Base-by-base conservation (phyloP, 2,329 filamentous ascomycete species). In the Epicoccum nigrum region DNA sequence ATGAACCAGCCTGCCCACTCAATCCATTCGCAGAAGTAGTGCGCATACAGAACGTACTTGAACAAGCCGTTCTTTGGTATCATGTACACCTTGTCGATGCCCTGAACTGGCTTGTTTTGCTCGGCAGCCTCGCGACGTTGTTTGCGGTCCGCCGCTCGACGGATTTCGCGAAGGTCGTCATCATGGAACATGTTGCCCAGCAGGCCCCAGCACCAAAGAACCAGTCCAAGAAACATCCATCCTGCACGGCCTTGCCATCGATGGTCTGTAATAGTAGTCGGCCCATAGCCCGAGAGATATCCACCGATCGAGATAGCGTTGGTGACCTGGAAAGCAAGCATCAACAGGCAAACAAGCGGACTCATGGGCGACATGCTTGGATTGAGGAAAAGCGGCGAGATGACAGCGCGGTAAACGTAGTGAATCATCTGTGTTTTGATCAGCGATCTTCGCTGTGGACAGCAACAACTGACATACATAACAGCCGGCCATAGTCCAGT, bases 1-100 rank as follows among this genome's bases (percentile, higher is more conserved):
- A 96, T 83, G 79, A 87, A 92, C 72, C 92, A 99, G 0, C 94
- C 94, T 3, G 83, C 73, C 94, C 94, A 99, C 79, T 99, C 94
- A 45, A 96, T 72, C 94, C 94, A 99, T 77, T 99, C 94, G 69
- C 87, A 89, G n/a, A 96, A 80, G 73, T 97, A 99, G 72, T 99
- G 94, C 60, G 94, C 92, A 73, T 88, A 96, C 52, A 97, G 81
- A 68, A 96, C 83, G 65, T 86, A 87, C 59, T 82, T 80, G 75
- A 97, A 99, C 41, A 96, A 75, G 0, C 92, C 92, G 42, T 87
- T 87, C 67, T 90, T 79, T 0, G 94, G 94, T 44, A 99, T 83
- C 76, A 89, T 85, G 72, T 97, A 97, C 55, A 95, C 84, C 76
- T 94, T 96, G 37, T 89, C 83, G 55, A 89, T 86, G 13, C 79